Conservation (phyloP, 805 yeast genomes). For the Zygoascus biomembranicola region DNA sequence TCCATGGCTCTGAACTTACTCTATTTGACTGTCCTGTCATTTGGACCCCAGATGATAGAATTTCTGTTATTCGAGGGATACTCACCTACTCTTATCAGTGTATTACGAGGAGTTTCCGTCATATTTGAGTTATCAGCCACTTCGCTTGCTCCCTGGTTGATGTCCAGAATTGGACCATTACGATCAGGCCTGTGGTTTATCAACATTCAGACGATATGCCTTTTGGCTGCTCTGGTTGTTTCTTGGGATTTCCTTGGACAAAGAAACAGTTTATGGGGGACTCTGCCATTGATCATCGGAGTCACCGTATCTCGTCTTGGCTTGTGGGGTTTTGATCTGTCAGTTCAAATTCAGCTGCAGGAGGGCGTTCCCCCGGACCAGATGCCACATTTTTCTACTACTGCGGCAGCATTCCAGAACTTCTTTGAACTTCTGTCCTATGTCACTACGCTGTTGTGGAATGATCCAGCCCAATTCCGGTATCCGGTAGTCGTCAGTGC, state of each 20-base stretch:
- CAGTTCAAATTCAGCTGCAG: conserved; percentile 30
- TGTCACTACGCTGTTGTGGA: conserved; percentile 26
- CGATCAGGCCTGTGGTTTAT: conserved; percentile 28
- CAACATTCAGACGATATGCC: conserved; percentile 25
- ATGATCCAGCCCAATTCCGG: conserved; percentile 24
- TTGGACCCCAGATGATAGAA: conserved; percentile 33
- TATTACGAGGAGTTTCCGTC: conserved; percentile 28
- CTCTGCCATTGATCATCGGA: conserved; percentile 19
- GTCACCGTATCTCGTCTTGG: conserved; percentile 31
- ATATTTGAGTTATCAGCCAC: conserved; percentile 30
- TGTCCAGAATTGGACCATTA: conserved; percentile 22
- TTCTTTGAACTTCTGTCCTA: conserved; percentile 26
- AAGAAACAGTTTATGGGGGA: conserved; percentile 2
- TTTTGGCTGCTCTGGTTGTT: conserved; percentile 21
- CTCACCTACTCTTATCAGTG: conserved; percentile 26
- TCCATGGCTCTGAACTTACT: conserved; percentile 26
- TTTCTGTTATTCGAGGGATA: conserved; percentile 29
- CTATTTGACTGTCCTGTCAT: conserved; percentile 34
- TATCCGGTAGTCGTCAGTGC: conserved; percentile 19
- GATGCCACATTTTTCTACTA: conserved; percentile 30
- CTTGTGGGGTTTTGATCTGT: conserved; percentile 35
- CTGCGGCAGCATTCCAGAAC: conserved; percentile 29
- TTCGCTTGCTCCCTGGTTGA: conserved; percentile 26
- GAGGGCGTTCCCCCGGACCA: conserved; percentile 27
- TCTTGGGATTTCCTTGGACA: conserved; percentile 9